Evolutionary conservation across 257 asterid species (phyloP).

Genomic region (Galeopsis tetrahit): DNA sequence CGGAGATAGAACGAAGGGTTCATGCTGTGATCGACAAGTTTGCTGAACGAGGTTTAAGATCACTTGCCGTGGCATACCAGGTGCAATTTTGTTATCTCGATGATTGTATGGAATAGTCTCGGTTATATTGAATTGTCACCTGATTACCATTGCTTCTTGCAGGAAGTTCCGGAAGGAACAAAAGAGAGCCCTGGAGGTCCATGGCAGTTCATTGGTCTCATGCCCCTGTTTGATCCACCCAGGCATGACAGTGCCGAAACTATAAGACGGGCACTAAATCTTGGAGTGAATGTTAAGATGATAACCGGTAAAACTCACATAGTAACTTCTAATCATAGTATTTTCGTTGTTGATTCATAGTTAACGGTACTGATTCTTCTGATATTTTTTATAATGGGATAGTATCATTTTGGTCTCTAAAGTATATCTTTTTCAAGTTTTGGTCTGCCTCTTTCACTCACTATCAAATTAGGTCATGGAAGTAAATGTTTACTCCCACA

Average conservation of each 20-base stretch:
- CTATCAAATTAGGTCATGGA: too few species aligned
- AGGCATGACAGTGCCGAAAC: constrained; percentile 97
- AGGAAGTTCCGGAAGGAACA: constrained; percentile 88
- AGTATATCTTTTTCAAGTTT: too few species aligned
- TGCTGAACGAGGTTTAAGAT: constrained; percentile 89
- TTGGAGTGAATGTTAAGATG: constrained; percentile 95
- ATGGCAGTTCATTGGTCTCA: constrained; percentile 87
- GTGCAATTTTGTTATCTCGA: constrained; percentile 36
- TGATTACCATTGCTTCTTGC: constrained; percentile 31
- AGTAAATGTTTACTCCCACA: too few species aligned
- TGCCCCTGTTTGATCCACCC: constrained; percentile 98
- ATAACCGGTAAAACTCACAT: constrained; percentile 62
- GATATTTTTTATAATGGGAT: neutral
- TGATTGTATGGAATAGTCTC: constrained; percentile 1
- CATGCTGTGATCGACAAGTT: constrained; percentile 84
- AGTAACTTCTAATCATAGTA: neutral
- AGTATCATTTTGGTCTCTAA: too few species aligned
- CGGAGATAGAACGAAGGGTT: constrained; percentile 82
- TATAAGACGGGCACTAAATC: constrained; percentile 80
- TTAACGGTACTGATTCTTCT: neutral
- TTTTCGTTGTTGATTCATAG: neutral
- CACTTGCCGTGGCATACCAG: constrained; percentile 95
- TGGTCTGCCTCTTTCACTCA: too few species aligned
- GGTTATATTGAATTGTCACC: constrained; percentile 25
- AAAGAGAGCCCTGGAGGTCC: constrained; percentile 92